phyloP scores from a whole-genome alignment of 495 filamentous ascomycete species.

The Hapsidospora chrysogenum region DNA sequence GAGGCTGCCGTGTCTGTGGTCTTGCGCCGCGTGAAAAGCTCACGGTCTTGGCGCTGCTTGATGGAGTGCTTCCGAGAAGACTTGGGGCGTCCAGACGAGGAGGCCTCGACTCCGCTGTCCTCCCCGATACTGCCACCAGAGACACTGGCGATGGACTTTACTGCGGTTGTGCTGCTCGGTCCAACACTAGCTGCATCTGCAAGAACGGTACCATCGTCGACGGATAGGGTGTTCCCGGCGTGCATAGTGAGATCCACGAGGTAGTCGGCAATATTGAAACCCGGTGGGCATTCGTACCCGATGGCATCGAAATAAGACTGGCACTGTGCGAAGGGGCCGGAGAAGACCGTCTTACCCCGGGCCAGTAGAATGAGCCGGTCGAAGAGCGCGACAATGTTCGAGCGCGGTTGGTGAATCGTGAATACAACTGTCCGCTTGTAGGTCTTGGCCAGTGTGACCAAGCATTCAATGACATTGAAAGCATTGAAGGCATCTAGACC shows the following conservation, averaged over 20 bases:
- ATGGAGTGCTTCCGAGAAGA: slow-evolving; percentile 56
- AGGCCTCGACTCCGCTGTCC: slow-evolving; percentile 27
- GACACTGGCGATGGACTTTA: slow-evolving; percentile 77
- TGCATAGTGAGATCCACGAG: slow-evolving; percentile 97
- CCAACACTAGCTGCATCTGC: slow-evolving; percentile 52
- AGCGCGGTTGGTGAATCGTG: slow-evolving; percentile 97
- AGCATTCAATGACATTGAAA: slow-evolving; percentile 91
- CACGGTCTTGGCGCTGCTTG: slow-evolving; percentile 66
- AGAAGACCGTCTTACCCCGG: slow-evolving; percentile 80
- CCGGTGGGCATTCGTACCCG: slow-evolving; percentile 82
- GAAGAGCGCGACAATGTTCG: slow-evolving; percentile 98
- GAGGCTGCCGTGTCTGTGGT: slow-evolving; percentile 51
- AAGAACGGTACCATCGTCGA: slow-evolving; percentile 36
- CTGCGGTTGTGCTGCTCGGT: slow-evolving; percentile 76
- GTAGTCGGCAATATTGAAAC: slow-evolving; percentile 98
- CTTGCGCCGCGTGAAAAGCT: slow-evolving; percentile 77
- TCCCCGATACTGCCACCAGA: slow-evolving; percentile 49
- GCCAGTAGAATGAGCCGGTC: slow-evolving; percentile 85
- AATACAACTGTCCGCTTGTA: slow-evolving; percentile 96
- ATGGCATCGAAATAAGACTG: slow-evolving; percentile 85
- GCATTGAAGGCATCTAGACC: slow-evolving; percentile 92
- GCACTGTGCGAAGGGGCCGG: slow-evolving; percentile 74
- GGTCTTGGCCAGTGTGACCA: slow-evolving; percentile 85
- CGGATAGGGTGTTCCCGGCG: slow-evolving; percentile 29
- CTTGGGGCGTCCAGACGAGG: slow-evolving; percentile 39